These are phyloP conservation scores for Przewalskia tangutica DNA, from an alignment of 257 asterid genomes.

Conservation along the genomic window DNA sequence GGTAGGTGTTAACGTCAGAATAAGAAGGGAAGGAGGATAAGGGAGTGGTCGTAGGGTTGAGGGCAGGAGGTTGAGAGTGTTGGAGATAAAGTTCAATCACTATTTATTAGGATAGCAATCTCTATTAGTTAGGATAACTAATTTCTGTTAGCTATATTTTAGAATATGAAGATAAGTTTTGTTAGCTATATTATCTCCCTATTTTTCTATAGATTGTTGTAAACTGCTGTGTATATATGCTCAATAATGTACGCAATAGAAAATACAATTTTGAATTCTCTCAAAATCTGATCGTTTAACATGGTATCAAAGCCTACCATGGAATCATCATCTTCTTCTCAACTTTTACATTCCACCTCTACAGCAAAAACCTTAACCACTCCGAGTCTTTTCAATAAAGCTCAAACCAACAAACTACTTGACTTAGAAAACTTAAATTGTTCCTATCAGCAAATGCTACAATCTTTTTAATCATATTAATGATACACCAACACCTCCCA, in stretches of 20 bases:
- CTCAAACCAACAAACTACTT: too few species aligned
- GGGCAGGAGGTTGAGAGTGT: too few species aligned
- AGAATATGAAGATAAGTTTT: background rate
- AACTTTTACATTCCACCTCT: background rate
- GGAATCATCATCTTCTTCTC: too few species aligned
- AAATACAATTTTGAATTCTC: background rate
- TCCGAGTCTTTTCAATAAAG: too few species aligned
- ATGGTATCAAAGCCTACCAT: background rate
- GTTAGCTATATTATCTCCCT: background rate
- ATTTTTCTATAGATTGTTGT: background rate
- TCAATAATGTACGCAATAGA: background rate
- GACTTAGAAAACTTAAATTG: too few species aligned
- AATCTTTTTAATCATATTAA: background rate
- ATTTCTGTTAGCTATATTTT: too few species aligned
- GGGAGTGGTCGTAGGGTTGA: too few species aligned
- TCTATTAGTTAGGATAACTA: too few species aligned
- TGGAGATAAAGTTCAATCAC: too few species aligned
- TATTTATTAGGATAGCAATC: too few species aligned
- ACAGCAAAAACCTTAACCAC: background rate
- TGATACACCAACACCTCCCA: background rate
- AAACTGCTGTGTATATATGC: background rate
- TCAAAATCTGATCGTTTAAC: background rate
- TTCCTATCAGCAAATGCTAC: background rate
- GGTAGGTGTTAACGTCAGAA: too few species aligned
- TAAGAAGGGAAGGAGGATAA: too few species aligned